These are phyloP conservation scores for Astrothelium subdiscretum DNA, from an alignment of 495 filamentous ascomycete species.

Conservation along the genomic window DNA sequence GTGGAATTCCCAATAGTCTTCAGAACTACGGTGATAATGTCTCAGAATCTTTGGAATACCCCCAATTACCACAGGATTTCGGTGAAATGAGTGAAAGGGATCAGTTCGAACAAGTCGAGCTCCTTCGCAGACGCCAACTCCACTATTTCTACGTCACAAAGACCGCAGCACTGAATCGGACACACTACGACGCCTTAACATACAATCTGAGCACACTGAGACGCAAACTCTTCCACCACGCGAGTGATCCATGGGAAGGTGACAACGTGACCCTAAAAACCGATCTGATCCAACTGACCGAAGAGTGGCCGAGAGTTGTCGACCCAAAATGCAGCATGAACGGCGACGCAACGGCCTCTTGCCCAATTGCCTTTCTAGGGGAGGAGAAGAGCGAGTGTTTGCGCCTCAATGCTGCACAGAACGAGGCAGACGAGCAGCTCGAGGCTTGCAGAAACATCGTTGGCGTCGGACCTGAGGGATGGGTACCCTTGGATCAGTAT, in stretches of 20 bases:
- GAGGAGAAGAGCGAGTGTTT: slow-evolving; percentile 18
- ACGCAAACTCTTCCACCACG: slow-evolving; percentile 18
- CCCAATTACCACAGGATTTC: slow-evolving; percentile 18
- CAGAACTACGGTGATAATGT: slow-evolving; percentile 17
- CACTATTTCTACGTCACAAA: slow-evolving; percentile 20
- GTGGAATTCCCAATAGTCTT: not conserved
- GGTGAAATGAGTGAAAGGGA: slow-evolving; percentile 14
- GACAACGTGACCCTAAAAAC: slow-evolving; percentile 20
- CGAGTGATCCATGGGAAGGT: slow-evolving; percentile 23
- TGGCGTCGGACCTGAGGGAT: slow-evolving; percentile 20
- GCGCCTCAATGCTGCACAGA: slow-evolving; percentile 11
- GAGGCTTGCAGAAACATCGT: slow-evolving; percentile 11
- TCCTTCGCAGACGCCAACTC: slow-evolving; percentile 22
- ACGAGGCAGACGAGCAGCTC: slow-evolving; percentile 18
- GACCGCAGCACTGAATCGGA: slow-evolving; percentile 13
- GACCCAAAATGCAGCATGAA: not conserved
- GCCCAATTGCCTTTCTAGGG: slow-evolving; percentile 16
- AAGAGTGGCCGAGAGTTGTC: slow-evolving; percentile 14
- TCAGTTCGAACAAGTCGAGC: slow-evolving; percentile 11
- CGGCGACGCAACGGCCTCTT: too few species aligned
- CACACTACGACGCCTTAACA: slow-evolving; percentile 18
- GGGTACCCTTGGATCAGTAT: slow-evolving; percentile 17
- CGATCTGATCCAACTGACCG: slow-evolving; percentile 16
- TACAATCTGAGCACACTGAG: slow-evolving; percentile 15
- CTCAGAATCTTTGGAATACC: slow-evolving; percentile 18